Base-by-base conservation (phyloP, 208 protist genomes). In the Leishmania aethiopica region DNA sequence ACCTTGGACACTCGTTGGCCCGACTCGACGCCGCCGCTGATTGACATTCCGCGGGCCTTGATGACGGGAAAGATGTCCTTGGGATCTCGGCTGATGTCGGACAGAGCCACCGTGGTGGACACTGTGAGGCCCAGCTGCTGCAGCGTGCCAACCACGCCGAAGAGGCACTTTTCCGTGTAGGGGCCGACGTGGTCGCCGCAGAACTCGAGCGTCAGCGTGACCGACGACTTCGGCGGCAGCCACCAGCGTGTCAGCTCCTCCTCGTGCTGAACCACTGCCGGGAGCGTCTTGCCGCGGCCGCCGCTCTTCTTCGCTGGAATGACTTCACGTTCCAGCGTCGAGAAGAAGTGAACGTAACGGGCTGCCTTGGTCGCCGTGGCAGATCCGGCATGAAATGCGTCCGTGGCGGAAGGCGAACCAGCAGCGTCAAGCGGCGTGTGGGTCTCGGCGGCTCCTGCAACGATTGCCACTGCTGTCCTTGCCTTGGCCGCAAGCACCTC, bases 221-320 rank as follows among this genome's bases (percentile, higher is more conserved):
- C 80, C 2, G 88, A 92, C 45, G 92, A 93, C 47, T 87, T 81
- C 32, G 96, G 80, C 0, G 88, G 93, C 40, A 99, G 78, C 40
- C 94, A 78, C 96, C 97, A 99, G 13, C 97, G 93, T 40, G 92
- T 97, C 40, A 87, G 57, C 88, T 96, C 90, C 77, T 95, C 92
- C 55, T 86, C 79, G 64, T 86, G 84, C 45, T 87, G 40, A 19
- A 88, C 69, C 5, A 84, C 64, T 1, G 81, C 75, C 17, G 81
- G 73, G 13, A 81, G n/a, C 45, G 81, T 84, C 69, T 79, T 74
- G 75, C 89, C 91, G 64, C 85, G 88, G 35, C 25, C 22, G 22
- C 47, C 42, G 25, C 62, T 75, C 75, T 88, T 90, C 86, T 94
- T 94, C 5, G 77, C 74, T 7, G 45, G 74, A 28, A 88, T 82